phyloP scores from a whole-genome alignment of 1,284 basidiomycete genomes.

The Leccinum pachyderme region DNA sequence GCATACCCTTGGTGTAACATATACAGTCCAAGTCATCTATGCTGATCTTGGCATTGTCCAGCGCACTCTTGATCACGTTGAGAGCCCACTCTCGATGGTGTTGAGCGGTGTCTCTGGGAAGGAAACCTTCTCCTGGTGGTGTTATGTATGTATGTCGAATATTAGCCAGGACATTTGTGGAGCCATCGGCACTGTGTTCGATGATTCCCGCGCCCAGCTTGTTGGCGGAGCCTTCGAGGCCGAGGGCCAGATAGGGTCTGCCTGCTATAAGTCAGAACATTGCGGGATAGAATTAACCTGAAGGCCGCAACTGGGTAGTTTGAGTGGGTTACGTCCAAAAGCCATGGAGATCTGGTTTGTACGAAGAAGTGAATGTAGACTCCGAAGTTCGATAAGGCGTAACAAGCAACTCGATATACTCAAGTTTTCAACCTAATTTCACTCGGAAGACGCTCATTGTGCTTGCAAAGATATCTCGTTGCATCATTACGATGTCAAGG shows the following conservation, averaged over 20 bases:
- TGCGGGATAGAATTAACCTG: slow-evolving; percentile 5
- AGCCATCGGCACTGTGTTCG: slow-evolving; percentile 73
- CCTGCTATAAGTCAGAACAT: slow-evolving; percentile 39
- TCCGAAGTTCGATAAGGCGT: background rate
- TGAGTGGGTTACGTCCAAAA: slow-evolving; percentile 26
- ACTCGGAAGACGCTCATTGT: background rate
- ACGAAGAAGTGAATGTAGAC: background rate
- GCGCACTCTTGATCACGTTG: slow-evolving; percentile 78
- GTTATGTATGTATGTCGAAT: slow-evolving; percentile 98
- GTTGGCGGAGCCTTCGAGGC: slow-evolving; percentile 95
- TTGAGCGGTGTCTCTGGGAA: slow-evolving; percentile 91
- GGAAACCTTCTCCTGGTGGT: slow-evolving; percentile 96
- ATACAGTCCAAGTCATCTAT: slow-evolving; percentile 89
- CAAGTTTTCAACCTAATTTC: too few species aligned
- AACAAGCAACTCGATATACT: too few species aligned
- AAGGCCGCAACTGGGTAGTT: slow-evolving; percentile 35
- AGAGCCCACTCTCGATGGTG: slow-evolving; percentile 96
- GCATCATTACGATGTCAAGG: background rate
- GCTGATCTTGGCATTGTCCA: slow-evolving; percentile 69
- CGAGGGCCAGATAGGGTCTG: slow-evolving; percentile 70
- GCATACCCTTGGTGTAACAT: slow-evolving; percentile 91
- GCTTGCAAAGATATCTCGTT: background rate
- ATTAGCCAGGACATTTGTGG: slow-evolving; percentile 73
- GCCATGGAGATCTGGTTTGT: slow-evolving; percentile 7
- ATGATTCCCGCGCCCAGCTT: slow-evolving; percentile 97